Conservation (phyloP, 108 stramenopile genomes). For the Craspedostauros australis region DNA sequence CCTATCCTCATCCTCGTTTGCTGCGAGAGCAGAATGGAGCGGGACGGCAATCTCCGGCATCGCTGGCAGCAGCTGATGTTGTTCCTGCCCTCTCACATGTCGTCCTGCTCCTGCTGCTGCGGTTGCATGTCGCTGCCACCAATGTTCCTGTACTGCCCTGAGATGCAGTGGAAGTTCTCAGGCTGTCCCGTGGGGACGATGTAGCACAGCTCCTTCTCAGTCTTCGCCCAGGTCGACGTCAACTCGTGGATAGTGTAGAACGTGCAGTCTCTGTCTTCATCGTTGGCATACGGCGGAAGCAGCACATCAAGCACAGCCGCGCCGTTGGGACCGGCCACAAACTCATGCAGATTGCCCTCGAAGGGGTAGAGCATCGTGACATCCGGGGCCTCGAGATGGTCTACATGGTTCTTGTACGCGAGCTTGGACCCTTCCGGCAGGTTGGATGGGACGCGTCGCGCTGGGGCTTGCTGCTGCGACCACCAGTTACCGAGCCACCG, state of each 20-base stretch:
- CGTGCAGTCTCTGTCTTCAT: constrained; percentile 82
- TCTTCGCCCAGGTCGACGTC: neutral
- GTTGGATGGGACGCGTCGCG: too few relatives aligned
- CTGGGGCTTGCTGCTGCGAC: too few relatives aligned
- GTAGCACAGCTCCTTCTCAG: constrained; percentile 27
- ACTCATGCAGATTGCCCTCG: constrained; percentile 90
- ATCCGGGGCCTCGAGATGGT: constrained; percentile 59
- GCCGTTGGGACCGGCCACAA: constrained; percentile 81
- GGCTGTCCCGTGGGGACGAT: constrained; percentile 76
- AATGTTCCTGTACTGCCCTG: constrained; percentile 60
- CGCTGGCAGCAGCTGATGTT: too few relatives aligned
- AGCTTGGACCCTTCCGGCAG: constrained; percentile 35
- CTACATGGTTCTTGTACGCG: constrained; percentile 36
- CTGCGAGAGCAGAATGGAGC: too few relatives aligned
- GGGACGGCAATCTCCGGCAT: too few relatives aligned
- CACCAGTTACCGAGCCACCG: too few relatives aligned
- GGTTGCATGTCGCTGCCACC: constrained; percentile 39
- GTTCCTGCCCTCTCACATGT: too few relatives aligned
- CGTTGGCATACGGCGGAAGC: constrained; percentile 88
- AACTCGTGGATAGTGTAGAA: constrained; percentile 64
- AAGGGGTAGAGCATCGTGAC: constrained; percentile 68
- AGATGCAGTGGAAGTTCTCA: constrained; percentile 73
- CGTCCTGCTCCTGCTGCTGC: too few relatives aligned
- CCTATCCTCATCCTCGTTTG: too few relatives aligned
- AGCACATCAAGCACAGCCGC: constrained; percentile 91